Evolutionary conservation across 495 filamentous ascomycete genomes (phyloP).

Genomic region (Clavariopsis aquatica): DNA sequence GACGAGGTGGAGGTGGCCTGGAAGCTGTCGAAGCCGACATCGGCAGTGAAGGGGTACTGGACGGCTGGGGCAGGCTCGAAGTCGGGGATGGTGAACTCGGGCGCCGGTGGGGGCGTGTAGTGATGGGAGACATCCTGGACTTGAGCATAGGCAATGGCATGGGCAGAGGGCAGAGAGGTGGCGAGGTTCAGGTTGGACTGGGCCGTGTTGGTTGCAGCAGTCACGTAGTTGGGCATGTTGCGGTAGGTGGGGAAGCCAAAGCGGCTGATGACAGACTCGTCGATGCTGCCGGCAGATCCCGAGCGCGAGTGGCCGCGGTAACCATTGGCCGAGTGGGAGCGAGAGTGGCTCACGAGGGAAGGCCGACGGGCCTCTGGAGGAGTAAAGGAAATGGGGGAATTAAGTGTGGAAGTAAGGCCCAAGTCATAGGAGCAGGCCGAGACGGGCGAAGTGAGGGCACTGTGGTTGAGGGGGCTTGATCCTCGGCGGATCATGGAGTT

Average conservation of each 20-base stretch:
- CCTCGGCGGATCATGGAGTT: constrained; percentile 55
- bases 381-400: constrained; percentile 69
- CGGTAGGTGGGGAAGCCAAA: constrained; percentile 82
- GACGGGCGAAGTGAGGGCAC: constrained; percentile 56
- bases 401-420: constrained; percentile 52
- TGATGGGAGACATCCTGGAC: constrained; percentile 33
- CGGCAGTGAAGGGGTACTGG: constrained; percentile 44
- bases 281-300: constrained; percentile 65
- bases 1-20: constrained; percentile 59
- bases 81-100: constrained; percentile 48
- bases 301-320: constrained; percentile 42
- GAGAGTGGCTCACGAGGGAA: constrained; percentile 44
- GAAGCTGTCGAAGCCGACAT: constrained; percentile 47
- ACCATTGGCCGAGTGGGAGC: constrained; percentile 64
- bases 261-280: constrained; percentile 64
- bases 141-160: constrained; percentile 20
- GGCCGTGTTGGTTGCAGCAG: constrained; percentile 41
- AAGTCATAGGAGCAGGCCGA: constrained; percentile 50
- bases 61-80: constrained; percentile 47
- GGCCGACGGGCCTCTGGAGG: constrained; percentile 52
- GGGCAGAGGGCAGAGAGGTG: constrained; percentile 31
- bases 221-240: constrained; percentile 68
- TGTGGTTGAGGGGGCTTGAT: constrained; percentile 63
- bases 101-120: constrained; percentile 12
- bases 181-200: constrained; percentile 31